Conservation (phyloP, 306 rosid species). For the Neltuma alba region DNA sequence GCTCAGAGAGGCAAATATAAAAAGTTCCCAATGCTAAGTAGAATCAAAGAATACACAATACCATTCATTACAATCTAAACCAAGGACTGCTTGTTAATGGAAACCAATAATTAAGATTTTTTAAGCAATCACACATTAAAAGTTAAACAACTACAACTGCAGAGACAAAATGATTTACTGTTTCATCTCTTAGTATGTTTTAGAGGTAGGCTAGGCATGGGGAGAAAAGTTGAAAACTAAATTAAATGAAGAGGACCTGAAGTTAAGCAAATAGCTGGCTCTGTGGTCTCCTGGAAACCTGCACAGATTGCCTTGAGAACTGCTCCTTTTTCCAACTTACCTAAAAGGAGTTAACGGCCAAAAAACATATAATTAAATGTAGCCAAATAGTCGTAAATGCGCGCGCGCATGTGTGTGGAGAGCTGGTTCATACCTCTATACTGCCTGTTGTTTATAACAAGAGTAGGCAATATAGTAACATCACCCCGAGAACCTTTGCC, state of each 20-base stretch:
- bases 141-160: constrained; percentile 1
- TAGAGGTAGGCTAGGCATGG: neutral
- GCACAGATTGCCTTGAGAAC: constrained; percentile 93
- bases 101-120: neutral
- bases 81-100: constrained; percentile 18
- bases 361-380: neutral
- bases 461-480: constrained; percentile 94
- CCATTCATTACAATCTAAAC: neutral
- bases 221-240: constrained; percentile 27
- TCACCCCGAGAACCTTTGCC: constrained; percentile 90
- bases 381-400: neutral
- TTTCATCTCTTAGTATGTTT: constrained; percentile 13
- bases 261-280: constrained; percentile 84
- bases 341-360: constrained; percentile 39
- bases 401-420: neutral
- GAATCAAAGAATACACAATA: neutral
- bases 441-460: constrained; percentile 89
- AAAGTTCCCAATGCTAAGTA: neutral
- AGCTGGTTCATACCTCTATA: constrained; percentile 74
- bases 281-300: constrained; percentile 92
- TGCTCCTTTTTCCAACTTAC: constrained; percentile 82
- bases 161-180: neutral
- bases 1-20: neutral
- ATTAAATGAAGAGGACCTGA: constrained; percentile 56
- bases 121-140: neutral